A percentile compares a stretch with the other conserved stretches of the same genome.
Evolutionary conservation across 2,329 filamentous ascomycete species (phyloP).

Genomic region (Trichoderma hamatum): DNA sequence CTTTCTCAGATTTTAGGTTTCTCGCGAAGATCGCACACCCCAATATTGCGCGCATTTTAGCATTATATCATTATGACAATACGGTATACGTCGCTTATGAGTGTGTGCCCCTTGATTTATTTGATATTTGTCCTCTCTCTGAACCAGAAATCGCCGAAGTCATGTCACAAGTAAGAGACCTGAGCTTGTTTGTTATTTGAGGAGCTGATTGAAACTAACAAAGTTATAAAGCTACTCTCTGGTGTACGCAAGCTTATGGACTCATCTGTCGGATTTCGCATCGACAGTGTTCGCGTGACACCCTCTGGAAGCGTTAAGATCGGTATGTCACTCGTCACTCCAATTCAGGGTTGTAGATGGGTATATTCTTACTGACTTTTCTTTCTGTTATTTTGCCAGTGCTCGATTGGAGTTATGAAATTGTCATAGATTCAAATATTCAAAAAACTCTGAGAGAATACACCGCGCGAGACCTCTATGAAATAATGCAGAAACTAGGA

Average conservation of each 20-base stretch:
- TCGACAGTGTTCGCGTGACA: background rate
- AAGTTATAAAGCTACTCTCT: background rate
- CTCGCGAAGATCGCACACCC: background rate
- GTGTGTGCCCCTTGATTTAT: slow-evolving; percentile 4
- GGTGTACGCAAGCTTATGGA: background rate
- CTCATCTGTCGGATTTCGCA: background rate
- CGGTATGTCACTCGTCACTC: too few species aligned
- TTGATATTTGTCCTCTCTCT: background rate
- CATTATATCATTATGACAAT: background rate
- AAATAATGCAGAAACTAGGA: too few species aligned
- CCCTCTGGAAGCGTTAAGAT: slow-evolving; percentile 2
- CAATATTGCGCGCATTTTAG: background rate
- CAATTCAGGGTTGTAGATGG: too few species aligned
- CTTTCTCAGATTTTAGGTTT: background rate
- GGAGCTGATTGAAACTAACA: background rate
- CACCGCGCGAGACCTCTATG: too few species aligned
- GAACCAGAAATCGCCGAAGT: slow-evolving; percentile 7
- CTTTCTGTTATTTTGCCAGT: too few species aligned
- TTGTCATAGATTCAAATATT: too few species aligned
- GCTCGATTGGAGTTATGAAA: too few species aligned
- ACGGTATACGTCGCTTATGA: background rate
- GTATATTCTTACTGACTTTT: too few species aligned
- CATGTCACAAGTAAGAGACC: slow-evolving; percentile 5
- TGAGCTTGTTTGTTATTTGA: background rate
- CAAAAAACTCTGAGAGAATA: too few species aligned